These are phyloP conservation scores for Lyophyllum atratum DNA, from an alignment of 768 basidiomycete genomes.

Conservation along the genomic window DNA sequence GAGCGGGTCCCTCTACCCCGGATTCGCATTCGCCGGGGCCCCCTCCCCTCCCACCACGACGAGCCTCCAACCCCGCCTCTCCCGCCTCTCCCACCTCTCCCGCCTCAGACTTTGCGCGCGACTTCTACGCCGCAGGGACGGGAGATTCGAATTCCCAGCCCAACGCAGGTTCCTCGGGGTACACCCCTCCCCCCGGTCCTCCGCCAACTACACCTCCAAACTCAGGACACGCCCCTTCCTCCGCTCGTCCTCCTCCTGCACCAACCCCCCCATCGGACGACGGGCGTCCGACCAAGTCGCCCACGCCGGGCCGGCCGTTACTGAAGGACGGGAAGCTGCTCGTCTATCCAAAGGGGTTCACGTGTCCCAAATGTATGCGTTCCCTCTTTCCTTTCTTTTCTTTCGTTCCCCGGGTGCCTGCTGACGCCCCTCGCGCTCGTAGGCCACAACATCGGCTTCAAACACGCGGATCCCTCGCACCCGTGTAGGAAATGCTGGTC, in stretches of 20 bases:
- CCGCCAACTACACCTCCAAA: background rate
- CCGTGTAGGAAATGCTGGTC: constrained; percentile 80
- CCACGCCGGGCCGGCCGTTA: constrained; percentile 69
- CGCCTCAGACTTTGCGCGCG: constrained; percentile 59
- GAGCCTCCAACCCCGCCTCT: constrained; percentile 18
- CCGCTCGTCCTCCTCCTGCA: too few species aligned
- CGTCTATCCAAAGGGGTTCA: constrained; percentile 63
- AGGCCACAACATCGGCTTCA: constrained; percentile 81
- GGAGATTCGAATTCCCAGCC: background rate
- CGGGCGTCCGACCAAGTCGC: constrained; percentile 59
- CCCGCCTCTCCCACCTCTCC: background rate
- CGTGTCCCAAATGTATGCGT: constrained; percentile 68
- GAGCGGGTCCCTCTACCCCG: background rate
- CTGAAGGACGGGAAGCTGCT: constrained; percentile 61
- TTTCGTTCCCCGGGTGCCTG: too few species aligned
- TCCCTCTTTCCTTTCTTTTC: background rate
- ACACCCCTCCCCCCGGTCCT: constrained; percentile 16
- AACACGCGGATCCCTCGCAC: constrained; percentile 61
- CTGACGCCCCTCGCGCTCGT: background rate
- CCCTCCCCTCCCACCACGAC: constrained; percentile 23
- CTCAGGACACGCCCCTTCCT: too few species aligned
- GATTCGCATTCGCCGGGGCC: background rate
- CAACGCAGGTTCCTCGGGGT: background rate
- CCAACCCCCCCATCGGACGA: too few species aligned
- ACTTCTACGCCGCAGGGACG: constrained; percentile 57